A percentile compares a stretch with the other conserved stretches of the same genome.
Evolutionary conservation across 1,284 basidiomycete species (phyloP).

Genomic region (Cystobasidium slooffiae): DNA sequence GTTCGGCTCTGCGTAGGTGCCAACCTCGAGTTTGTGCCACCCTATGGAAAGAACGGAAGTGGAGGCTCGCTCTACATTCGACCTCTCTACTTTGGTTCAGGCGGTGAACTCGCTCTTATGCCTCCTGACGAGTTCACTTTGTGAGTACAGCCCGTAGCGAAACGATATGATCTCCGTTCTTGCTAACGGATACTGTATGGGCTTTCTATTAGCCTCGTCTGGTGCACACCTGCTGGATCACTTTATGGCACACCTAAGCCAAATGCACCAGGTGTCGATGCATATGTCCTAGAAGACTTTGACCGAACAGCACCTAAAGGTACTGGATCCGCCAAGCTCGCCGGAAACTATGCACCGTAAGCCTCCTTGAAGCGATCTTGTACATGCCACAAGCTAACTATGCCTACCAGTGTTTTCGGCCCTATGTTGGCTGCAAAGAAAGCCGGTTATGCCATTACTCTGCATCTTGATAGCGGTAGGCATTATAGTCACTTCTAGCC

Average conservation of each 20-base stretch:
- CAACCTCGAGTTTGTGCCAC: slow-evolving; percentile 56
- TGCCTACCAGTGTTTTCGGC: slow-evolving; percentile 46
- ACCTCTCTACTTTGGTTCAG: slow-evolving; percentile 55
- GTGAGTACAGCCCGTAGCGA: slow-evolving; percentile 4
- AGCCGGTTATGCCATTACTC: slow-evolving; percentile 56
- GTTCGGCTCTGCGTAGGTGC: slow-evolving; percentile 54
- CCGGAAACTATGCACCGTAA: slow-evolving; percentile 57
- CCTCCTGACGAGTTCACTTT: slow-evolving; percentile 56
- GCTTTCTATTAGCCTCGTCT: slow-evolving; percentile 50
- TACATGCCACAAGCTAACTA: background rate
- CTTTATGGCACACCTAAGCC: slow-evolving; percentile 55
- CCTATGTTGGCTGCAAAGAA: slow-evolving; percentile 55
- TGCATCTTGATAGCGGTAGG: slow-evolving; percentile 51
- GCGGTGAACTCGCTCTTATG: slow-evolving; percentile 53
- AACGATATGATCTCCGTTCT: background rate
- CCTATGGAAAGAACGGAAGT: slow-evolving; percentile 50
- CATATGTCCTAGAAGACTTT: slow-evolving; percentile 56
- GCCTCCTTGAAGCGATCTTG: slow-evolving; percentile 13
- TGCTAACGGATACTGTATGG: background rate
- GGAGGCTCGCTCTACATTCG: slow-evolving; percentile 54
- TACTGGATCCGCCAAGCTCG: slow-evolving; percentile 55
- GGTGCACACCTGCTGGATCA: slow-evolving; percentile 56
- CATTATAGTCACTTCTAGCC: background rate
- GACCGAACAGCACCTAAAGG: slow-evolving; percentile 55
- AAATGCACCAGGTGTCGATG: slow-evolving; percentile 55